phyloP scores from a whole-genome alignment of 805 yeast species.

The Clavispora santaluciae region DNA sequence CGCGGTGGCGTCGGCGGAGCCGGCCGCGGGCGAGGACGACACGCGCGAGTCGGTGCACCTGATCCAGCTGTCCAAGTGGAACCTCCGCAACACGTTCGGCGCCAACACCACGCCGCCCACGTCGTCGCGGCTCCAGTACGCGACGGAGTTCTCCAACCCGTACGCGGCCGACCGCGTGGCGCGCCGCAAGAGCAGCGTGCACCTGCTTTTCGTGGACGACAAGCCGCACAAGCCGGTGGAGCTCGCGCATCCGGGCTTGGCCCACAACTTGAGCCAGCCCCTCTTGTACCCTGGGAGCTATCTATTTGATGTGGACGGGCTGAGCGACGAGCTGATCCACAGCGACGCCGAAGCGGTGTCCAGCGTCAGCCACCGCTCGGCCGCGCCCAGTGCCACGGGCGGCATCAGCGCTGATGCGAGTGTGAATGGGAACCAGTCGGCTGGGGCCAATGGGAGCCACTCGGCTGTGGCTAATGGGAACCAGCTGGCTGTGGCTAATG shows the following conservation, averaged over 20 bases:
- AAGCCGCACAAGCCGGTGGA: neutral
- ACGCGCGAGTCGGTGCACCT: conserved; percentile 20
- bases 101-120: conserved; percentile 16
- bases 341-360: neutral
- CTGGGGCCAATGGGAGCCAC: neutral
- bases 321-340: conserved; percentile 21
- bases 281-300: conserved; percentile 14
- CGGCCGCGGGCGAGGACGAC: neutral
- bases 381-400: neutral
- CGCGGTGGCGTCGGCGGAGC: neutral
- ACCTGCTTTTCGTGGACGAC: conserved; percentile 12
- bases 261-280: conserved; percentile 1
- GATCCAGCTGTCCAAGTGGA: conserved; percentile 17
- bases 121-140: conserved; percentile 1
- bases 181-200: conserved; percentile 10
- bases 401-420: neutral
- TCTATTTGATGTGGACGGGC: conserved; percentile 23
- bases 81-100: conserved; percentile 8
- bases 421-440: neutral
- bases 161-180: conserved; percentile 10
- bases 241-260: neutral
- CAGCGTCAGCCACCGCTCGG: conserved; percentile 1
- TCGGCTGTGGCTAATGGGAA: neutral
- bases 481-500: neutral
- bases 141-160: conserved; percentile 15